Evolutionary conservation across 345 rosid species (phyloP).

Genomic region (Passiflora organensis): DNA sequence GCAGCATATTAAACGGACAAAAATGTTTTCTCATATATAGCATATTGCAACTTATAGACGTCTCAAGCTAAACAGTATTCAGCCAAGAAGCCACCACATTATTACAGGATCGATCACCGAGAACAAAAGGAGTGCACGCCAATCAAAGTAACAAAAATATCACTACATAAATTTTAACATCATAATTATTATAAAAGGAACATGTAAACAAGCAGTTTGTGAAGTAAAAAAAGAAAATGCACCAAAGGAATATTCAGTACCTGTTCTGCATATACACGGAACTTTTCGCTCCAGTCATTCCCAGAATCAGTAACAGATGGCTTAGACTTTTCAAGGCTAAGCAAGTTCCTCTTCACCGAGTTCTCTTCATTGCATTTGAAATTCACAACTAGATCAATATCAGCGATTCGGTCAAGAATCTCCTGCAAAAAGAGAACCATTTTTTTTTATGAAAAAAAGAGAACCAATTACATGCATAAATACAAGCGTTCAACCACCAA

Average conservation of each 20-base stretch:
- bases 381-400: slow-evolving; percentile 81
- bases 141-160: too few species aligned
- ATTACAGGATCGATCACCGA: too few species aligned
- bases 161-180: too few species aligned
- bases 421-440: slow-evolving; percentile 46
- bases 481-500: not conserved
- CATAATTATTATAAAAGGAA: not conserved
- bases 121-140: too few species aligned
- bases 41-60: too few species aligned
- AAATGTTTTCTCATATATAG: too few species aligned
- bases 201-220: not conserved
- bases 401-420: slow-evolving; percentile 74
- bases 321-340: slow-evolving; percentile 23
- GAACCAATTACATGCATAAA: not conserved
- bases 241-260: slow-evolving; percentile 19
- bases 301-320: slow-evolving; percentile 31
- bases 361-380: slow-evolving; percentile 51
- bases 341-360: slow-evolving; percentile 27
- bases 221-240: too few species aligned
- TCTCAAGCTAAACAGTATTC: too few species aligned
- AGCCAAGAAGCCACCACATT: too few species aligned
- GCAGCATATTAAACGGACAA: not conserved
- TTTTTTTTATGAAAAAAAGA: not conserved
- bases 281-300: slow-evolving; percentile 42
- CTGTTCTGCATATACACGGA: slow-evolving; percentile 47